phyloP scores from a whole-genome alignment of 345 rosid genomes.

The Stellera chamaejasme region DNA sequence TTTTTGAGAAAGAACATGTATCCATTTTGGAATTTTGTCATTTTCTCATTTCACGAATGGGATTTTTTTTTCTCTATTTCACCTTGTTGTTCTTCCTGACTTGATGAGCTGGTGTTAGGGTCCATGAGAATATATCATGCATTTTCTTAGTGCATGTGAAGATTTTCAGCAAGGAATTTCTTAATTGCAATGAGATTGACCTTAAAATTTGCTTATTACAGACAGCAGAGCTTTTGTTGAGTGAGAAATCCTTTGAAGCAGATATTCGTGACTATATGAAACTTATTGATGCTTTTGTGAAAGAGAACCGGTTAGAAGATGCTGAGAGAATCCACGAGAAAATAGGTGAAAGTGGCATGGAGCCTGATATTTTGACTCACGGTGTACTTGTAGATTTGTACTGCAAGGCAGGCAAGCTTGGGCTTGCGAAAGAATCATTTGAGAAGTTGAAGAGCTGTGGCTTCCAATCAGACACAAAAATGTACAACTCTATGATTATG shows the following conservation, averaged over 20 bases:
- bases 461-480: conserved; percentile 46
- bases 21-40: too few species aligned
- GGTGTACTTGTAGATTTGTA: conserved; percentile 59
- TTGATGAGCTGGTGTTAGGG: too few species aligned
- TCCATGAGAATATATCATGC: not conserved
- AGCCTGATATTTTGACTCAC: conserved; percentile 48
- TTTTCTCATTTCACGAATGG: too few species aligned
- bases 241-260: conserved; percentile 57
- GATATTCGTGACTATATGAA: conserved; percentile 51
- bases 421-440: conserved; percentile 58
- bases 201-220: conserved; percentile 22
- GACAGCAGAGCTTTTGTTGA: conserved; percentile 66
- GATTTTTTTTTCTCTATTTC: too few species aligned
- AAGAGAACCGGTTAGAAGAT: conserved; percentile 44
- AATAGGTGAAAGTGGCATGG: conserved; percentile 57
- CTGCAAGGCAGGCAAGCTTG: conserved; percentile 60
- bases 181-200: not conserved
- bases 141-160: not conserved
- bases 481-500: conserved; percentile 69
- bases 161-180: not conserved
- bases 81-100: too few species aligned
- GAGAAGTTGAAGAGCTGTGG: conserved; percentile 53
- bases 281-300: conserved; percentile 63
- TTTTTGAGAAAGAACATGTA: too few species aligned
- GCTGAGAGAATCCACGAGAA: conserved; percentile 66